Conservation (phyloP, 2,329 filamentous ascomycete species). For the Madurella mycetomatis region DNA sequence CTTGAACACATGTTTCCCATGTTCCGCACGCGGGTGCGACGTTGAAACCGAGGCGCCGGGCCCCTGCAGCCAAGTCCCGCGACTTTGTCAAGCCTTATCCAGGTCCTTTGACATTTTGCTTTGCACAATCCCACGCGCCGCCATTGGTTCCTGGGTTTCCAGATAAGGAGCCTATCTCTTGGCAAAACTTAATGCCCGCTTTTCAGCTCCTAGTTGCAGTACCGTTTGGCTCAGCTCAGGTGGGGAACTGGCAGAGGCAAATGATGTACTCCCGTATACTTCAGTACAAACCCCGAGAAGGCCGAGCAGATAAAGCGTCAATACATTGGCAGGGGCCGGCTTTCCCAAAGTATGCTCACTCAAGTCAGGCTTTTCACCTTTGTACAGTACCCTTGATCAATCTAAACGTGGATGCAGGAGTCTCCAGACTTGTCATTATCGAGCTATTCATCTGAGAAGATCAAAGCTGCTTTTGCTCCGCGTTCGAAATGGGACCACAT, state of each 20-base stretch:
- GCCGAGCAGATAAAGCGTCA: not conserved
- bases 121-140: slow-evolving; percentile 15
- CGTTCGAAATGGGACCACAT: too few relatives aligned
- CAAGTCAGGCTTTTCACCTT: too few relatives aligned
- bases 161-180: slow-evolving; percentile 26
- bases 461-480: too few relatives aligned
- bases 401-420: too few relatives aligned
- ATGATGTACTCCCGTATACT: too few relatives aligned
- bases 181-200: slow-evolving; percentile 13
- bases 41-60: too few relatives aligned
- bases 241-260: slow-evolving; percentile 1
- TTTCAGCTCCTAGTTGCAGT: slow-evolving; percentile 12
- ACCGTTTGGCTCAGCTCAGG: not conserved
- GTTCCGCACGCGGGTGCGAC: too few relatives aligned
- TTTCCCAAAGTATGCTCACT: too few relatives aligned
- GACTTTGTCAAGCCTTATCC: slow-evolving; percentile 7
- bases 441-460: too few relatives aligned
- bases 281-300: not conserved
- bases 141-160: slow-evolving; percentile 14
- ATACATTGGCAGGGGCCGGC: not conserved
- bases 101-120: slow-evolving; percentile 17
- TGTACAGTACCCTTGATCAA: too few relatives aligned
- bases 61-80: not conserved
- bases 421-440: too few relatives aligned
- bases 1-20: too few relatives aligned